phyloP scores from a whole-genome alignment of 176 grass and related monocot species.

The Juncus inflexus region DNA sequence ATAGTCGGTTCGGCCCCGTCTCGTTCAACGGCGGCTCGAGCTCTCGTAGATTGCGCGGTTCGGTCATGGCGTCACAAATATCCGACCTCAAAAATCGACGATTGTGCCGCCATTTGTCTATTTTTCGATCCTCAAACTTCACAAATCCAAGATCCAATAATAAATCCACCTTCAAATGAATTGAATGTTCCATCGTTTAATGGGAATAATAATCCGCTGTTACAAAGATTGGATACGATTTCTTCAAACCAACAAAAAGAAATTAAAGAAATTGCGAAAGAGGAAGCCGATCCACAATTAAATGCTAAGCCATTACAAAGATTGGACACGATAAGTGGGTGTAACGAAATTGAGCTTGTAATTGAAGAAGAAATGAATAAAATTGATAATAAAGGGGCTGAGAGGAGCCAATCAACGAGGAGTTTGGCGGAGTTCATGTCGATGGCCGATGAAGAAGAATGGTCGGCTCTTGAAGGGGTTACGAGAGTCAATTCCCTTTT shows the following conservation, averaged over 20 bases:
- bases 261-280: too few species aligned
- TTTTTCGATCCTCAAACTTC: slow-evolving; percentile 48
- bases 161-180: too few species aligned
- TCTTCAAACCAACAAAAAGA: too few species aligned
- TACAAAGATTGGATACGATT: too few species aligned
- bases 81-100: slow-evolving; percentile 67
- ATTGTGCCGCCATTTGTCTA: slow-evolving; percentile 73
- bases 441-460: slow-evolving; percentile 24
- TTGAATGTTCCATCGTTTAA: too few species aligned
- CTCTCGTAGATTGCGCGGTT: slow-evolving; percentile 54
- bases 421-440: slow-evolving; percentile 26
- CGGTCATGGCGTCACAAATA: slow-evolving; percentile 59
- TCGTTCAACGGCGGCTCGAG: slow-evolving; percentile 45
- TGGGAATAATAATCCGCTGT: too few species aligned
- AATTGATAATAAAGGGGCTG: background rate
- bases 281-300: background rate
- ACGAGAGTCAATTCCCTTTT: slow-evolving; percentile 28
- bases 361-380: slow-evolving; percentile 16
- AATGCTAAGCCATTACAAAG: background rate
- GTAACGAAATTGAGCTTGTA: slow-evolving; percentile 21
- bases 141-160: slow-evolving; percentile 6
- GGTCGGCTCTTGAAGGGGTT: slow-evolving; percentile 28
- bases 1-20: slow-evolving; percentile 51
- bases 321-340: slow-evolving; percentile 17
- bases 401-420: slow-evolving; percentile 22